Percentiles rank a stretch among this genome's conserved stretches.
Conservation (phyloP, 106 monocot genomes). For the Ottelia alismoides region DNA sequence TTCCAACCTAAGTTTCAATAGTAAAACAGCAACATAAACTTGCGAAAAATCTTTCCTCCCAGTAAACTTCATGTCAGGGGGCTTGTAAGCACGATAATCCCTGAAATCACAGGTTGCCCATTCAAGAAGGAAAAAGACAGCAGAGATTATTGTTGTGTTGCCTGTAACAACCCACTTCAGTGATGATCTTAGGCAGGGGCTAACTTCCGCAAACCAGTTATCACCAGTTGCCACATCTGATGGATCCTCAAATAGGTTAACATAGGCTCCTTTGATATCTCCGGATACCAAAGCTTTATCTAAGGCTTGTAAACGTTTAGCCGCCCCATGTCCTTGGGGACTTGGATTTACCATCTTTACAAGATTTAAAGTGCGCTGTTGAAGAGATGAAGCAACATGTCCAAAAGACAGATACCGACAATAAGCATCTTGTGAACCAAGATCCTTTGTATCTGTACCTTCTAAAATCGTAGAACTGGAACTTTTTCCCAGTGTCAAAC, state of each 20-base stretch:
- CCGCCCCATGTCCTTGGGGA: conserved; percentile 61
- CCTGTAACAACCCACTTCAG: conserved; percentile 79
- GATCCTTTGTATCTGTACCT: conserved; percentile 8
- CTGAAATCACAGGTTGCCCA: conserved; percentile 98
- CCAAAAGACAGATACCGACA: conserved; percentile 60
- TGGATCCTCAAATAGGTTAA: conserved; percentile 67
- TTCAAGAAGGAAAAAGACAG: conserved; percentile 83
- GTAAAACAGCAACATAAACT: conserved; percentile 61
- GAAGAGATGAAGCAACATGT: conserved; percentile 50
- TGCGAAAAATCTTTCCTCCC: conserved; percentile 78
- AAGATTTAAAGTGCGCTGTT: conserved; percentile 59
- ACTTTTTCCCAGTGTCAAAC: neutral
- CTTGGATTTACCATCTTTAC: conserved; percentile 60
- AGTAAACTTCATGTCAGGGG: conserved; percentile 39
- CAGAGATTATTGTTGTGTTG: conserved; percentile 52
- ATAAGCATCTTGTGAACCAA: conserved; percentile 33
- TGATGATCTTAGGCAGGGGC: conserved; percentile 66
- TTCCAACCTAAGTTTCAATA: conserved; percentile 77
- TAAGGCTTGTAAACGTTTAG: conserved; percentile 67
- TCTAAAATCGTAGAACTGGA: conserved; percentile 13
- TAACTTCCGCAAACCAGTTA: conserved; percentile 83
- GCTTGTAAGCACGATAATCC: conserved; percentile 37
- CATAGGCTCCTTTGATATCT: conserved; percentile 58
- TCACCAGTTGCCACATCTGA: conserved; percentile 59
- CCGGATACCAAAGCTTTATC: conserved; percentile 70